These are phyloP conservation scores for Cantharellus cinnabarinus DNA, from an alignment of 768 basidiomycete genomes.

Conservation along the genomic window DNA sequence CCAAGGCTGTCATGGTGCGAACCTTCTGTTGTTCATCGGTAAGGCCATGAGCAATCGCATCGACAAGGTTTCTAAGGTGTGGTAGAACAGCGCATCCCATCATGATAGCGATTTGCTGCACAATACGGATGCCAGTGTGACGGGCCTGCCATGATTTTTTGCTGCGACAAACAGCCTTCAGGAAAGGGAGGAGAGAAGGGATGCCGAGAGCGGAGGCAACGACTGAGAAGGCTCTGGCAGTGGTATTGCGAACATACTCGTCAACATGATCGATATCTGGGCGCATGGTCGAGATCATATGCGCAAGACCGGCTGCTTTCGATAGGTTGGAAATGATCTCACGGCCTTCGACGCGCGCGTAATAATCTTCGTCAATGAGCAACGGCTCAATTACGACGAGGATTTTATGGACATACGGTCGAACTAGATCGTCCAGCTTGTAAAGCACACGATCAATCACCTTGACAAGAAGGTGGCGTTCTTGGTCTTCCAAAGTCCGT, in stretches of 20 bases:
- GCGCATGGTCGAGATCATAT: slow-evolving; percentile 99
- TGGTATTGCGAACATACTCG: slow-evolving; percentile 98
- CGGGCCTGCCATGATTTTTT: slow-evolving; percentile 99
- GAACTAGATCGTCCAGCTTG: slow-evolving; percentile 96
- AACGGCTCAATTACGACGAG: slow-evolving; percentile 98
- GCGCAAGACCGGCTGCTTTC: slow-evolving; percentile 94
- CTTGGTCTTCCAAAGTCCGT: slow-evolving; percentile 91
- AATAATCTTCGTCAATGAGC: slow-evolving; percentile 95
- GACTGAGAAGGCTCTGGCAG: slow-evolving; percentile 94
- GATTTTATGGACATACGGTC: slow-evolving; percentile 98
- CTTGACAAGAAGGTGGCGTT: slow-evolving; percentile 93
- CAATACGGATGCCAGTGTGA: slow-evolving; percentile 97
- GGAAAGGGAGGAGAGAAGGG: slow-evolving; percentile 89
- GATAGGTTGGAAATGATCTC: slow-evolving; percentile 98
- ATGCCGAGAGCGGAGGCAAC: slow-evolving; percentile 98
- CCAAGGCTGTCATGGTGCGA: slow-evolving; percentile 84
- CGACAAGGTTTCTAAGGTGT: slow-evolving; percentile 88
- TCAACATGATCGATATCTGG: slow-evolving; percentile 99
- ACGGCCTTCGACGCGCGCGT: slow-evolving; percentile 90
- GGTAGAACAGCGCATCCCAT: slow-evolving; percentile 98
- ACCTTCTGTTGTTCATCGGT: slow-evolving; percentile 94
- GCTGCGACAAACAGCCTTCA: slow-evolving; percentile 93
- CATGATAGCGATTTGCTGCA: slow-evolving; percentile 99
- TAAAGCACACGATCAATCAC: slow-evolving; percentile 97
- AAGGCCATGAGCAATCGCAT: slow-evolving; percentile 77